A percentile compares a stretch with the other conserved stretches of the same genome.
Conservation (phyloP, 2,329 filamentous ascomycete genomes). For the Pleoardoris graminearum region DNA sequence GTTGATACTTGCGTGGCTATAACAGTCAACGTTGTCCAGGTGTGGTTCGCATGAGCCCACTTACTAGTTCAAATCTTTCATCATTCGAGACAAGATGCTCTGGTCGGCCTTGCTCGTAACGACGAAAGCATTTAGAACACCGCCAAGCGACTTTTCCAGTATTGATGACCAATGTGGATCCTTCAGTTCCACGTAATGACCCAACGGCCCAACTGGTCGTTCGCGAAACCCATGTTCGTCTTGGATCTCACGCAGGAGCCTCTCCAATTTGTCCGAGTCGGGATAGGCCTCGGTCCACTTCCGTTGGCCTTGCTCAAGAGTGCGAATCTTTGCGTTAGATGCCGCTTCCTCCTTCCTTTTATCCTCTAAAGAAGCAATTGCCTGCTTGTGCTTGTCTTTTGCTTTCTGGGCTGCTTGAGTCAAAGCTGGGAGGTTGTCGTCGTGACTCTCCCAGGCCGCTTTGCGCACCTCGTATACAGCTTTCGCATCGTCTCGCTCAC, state of each 20-base stretch:
- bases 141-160: conserved; percentile 76
- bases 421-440: conserved; percentile 39
- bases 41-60: conserved; percentile 13
- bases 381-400: conserved; percentile 17
- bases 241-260: conserved; percentile 69
- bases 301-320: conserved; percentile 59
- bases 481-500: conserved; percentile 63
- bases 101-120: conserved; percentile 79
- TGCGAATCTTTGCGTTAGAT: conserved; percentile 56
- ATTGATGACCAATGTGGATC: conserved; percentile 83
- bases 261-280: conserved; percentile 55
- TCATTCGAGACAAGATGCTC: conserved; percentile 65
- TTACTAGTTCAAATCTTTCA: conserved; percentile 62
- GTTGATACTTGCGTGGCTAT: conserved; percentile 59
- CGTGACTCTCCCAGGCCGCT: conserved; percentile 48
- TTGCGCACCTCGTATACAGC: conserved; percentile 53
- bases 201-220: conserved; percentile 82
- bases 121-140: conserved; percentile 73
- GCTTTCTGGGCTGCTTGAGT: conserved; percentile 43
- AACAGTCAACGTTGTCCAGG: conserved; percentile 6
- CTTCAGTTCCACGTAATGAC: conserved; percentile 72
- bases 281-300: conserved; percentile 68
- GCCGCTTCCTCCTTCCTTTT: conserved; percentile 56
- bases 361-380: conserved; percentile 32
- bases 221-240: conserved; percentile 69